These are phyloP conservation scores for Blastocystis sp. DNA, from an alignment of 352 stramenopile species.

Conservation along the genomic window DNA sequence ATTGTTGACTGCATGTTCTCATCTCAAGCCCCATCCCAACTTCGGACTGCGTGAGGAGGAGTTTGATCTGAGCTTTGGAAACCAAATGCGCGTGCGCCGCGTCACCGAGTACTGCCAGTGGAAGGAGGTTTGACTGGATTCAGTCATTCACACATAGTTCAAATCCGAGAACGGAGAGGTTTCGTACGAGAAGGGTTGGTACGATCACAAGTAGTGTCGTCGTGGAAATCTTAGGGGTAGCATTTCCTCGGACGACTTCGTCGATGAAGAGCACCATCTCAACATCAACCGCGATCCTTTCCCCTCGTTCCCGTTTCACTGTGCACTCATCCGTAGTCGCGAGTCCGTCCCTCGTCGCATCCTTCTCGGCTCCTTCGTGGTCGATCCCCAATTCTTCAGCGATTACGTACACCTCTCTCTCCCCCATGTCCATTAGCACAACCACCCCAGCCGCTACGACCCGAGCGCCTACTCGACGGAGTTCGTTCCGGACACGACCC, in stretches of 20 bases:
- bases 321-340: not conserved
- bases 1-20: not conserved
- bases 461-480: not conserved
- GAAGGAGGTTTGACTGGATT: conserved; percentile 14
- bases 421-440: not conserved
- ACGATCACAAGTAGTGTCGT: conserved; percentile 3
- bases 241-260: conserved; percentile 54
- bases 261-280: conserved; percentile 32
- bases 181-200: conserved; percentile 45
- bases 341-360: conserved; percentile 18
- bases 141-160: not conserved
- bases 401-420: not conserved
- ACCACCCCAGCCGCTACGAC: not conserved
- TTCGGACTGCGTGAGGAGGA: conserved; percentile 44
- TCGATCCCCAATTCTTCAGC: conserved; percentile 28
- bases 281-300: conserved; percentile 55
- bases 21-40: conserved; percentile 40
- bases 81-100: conserved; percentile 57
- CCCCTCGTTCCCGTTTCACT: not conserved
- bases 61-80: conserved; percentile 73
- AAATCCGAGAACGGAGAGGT: not conserved
- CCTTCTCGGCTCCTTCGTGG: conserved; percentile 43
- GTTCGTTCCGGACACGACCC: conserved; percentile 15
- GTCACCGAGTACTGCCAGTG: conserved; percentile 69
- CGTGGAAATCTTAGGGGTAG: not conserved